Base-by-base conservation (phyloP, 495 filamentous ascomycete genomes). In the Daldinia vernicosa region DNA sequence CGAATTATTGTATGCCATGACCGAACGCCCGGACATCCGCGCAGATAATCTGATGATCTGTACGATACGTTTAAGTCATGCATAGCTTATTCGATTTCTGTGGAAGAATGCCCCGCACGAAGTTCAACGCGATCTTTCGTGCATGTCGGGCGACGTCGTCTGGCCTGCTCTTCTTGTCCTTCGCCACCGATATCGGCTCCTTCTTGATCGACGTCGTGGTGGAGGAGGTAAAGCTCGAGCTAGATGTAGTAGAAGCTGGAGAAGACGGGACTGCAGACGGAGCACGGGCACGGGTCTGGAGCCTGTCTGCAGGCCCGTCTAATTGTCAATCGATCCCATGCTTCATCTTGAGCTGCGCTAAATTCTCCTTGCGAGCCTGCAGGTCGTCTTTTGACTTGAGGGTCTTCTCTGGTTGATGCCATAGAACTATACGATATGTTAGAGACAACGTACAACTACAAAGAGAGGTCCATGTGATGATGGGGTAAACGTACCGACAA, bases 371-470 rank as follows among this genome's bases (percentile, higher is more conserved):
- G 81, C 95, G 92, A 79, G 93, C 91, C 67, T 93, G 92, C 64
- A 99, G 86, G 82, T 98, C 94, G 79, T 95, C 92, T 89, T 95
- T 94, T 81, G 94, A 91, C 79, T 89, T 90, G 71, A 86, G 84
- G 90, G 97, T 98, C 88, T 98, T 98, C 79, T 98, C 96, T 74
- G 95, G 95, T 84, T 99, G 95, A 80, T 99, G 95, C 79, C 97
- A 98, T 79, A 99, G 85, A 62, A 98, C 95, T 98, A 76, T 33
- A 56, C 67, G 62, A n/a, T 26, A 55, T 50, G 63, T 68, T 45
- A 70, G 75, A 70, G 75, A 65, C 4, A 14, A 30, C 26, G 17
- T 27, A 19, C 19, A 24, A 47, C 19, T 24, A 47, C 19, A 50
- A 43, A 66, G 9, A 53, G 32, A 40, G 8, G 60, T 30, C 24